These are phyloP conservation scores for Linnemannia schmuckeri DNA, from an alignment of 192 early-diverging fungal species.

Conservation along the genomic window DNA sequence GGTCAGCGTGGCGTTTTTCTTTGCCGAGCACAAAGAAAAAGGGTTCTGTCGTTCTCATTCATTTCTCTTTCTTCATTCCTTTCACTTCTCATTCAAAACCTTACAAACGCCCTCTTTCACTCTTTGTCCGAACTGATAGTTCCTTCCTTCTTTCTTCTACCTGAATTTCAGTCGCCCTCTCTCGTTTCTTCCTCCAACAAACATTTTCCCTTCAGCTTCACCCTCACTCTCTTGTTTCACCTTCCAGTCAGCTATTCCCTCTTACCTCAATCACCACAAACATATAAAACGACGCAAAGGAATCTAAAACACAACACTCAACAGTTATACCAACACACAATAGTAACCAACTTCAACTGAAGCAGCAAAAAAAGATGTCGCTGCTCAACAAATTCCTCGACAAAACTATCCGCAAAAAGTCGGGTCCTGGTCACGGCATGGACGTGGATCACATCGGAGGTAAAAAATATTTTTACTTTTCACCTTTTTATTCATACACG, in stretches of 20 bases:
- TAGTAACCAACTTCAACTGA: background rate
- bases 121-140: background rate
- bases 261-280: too few species aligned
- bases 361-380: slow-evolving; percentile 11
- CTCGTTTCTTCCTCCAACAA: background rate
- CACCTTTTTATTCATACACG: background rate
- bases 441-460: slow-evolving; percentile 27
- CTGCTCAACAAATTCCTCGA: slow-evolving; percentile 47
- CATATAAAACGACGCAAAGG: too few species aligned
- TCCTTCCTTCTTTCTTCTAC: background rate
- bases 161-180: background rate
- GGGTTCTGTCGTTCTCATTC: slow-evolving; percentile 1
- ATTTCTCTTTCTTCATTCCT: background rate
- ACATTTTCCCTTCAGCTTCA: background rate
- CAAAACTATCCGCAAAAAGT: slow-evolving; percentile 35
- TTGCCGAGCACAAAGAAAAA: background rate
- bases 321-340: too few species aligned
- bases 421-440: slow-evolving; percentile 8
- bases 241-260: too few species aligned
- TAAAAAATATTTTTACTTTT: background rate
- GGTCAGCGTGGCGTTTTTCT: too few species aligned
- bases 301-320: too few species aligned
- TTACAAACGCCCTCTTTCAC: background rate
- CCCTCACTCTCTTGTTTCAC: background rate
- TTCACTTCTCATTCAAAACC: background rate